A percentile compares a stretch with the other conserved stretches of the same genome.
Conservation (phyloP, 768 basidiomycete species). For the Pulveroboletus frians region DNA sequence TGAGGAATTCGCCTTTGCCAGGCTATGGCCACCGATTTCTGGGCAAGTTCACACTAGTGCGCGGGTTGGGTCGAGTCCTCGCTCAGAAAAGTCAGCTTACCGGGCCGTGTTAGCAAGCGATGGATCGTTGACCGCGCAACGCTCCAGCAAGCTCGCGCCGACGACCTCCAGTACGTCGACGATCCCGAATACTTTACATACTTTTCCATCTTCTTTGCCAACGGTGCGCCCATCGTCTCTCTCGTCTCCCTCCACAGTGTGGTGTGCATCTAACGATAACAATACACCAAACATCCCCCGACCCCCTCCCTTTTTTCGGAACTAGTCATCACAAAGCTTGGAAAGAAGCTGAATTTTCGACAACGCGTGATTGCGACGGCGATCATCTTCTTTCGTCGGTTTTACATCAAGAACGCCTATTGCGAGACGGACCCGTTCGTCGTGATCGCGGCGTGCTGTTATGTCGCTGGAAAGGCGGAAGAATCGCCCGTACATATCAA, state of each 20-base stretch:
- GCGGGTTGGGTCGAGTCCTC: conserved; percentile 20
- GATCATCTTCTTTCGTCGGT: conserved; percentile 92
- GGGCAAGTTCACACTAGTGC: conserved; percentile 88
- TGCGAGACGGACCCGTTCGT: conserved; percentile 95
- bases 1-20: not conserved
- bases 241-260: not conserved
- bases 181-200: conserved; percentile 75
- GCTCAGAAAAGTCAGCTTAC: conserved; percentile 11
- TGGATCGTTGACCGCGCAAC: conserved; percentile 86
- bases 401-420: conserved; percentile 93
- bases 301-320: not conserved
- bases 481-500: conserved; percentile 96
- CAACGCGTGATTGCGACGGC: conserved; percentile 94
- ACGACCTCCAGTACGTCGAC: conserved; percentile 76
- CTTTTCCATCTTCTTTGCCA: conserved; percentile 84
- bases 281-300: no score
- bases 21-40: conserved; percentile 84
- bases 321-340: conserved; percentile 79
- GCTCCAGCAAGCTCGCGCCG: conserved; percentile 63
- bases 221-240: conserved; percentile 42
- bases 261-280: not conserved
- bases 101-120: conserved; percentile 57
- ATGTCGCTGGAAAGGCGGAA: conserved; percentile 96
- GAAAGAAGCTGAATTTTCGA: conserved; percentile 74
- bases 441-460: conserved; percentile 89